Conservation (phyloP, 2,329 filamentous ascomycete species). For the Cladosporium cucumerinum region DNA sequence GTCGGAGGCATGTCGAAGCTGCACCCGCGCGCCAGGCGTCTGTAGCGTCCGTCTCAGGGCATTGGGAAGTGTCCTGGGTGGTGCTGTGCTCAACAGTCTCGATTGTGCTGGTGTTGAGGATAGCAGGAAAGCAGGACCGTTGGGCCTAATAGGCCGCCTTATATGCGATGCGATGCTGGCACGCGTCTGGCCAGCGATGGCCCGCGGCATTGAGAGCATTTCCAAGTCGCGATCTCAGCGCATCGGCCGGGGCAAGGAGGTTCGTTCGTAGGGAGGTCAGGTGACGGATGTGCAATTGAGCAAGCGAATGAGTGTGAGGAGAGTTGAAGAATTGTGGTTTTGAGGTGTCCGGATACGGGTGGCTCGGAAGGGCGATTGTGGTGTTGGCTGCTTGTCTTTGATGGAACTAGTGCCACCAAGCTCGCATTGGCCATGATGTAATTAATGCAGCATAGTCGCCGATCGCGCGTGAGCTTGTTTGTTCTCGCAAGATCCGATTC, state of each 20-base stretch:
- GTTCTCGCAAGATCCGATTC: no score
- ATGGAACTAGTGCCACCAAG: background rate
- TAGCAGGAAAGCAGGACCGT: background rate
- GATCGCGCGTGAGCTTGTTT: slow-evolving; percentile 13
- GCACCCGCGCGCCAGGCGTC: slow-evolving; percentile 18
- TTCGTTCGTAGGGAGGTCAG: background rate
- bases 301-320: background rate
- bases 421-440: background rate
- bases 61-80: slow-evolving; percentile 19
- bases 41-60: slow-evolving; percentile 18
- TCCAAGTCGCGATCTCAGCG: background rate
- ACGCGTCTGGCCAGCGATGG: slow-evolving; percentile 16
- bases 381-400: background rate
- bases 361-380: slow-evolving; percentile 3
- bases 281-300: background rate
- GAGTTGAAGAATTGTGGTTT: background rate
- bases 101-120: background rate
- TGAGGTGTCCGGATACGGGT: slow-evolving; percentile 2
- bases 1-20: slow-evolving; percentile 17
- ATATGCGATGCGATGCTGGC: slow-evolving; percentile 3
- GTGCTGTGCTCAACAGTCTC: slow-evolving; percentile 2
- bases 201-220: slow-evolving; percentile 14
- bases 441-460: slow-evolving; percentile 3
- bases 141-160: background rate
- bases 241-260: background rate